A percentile compares a stretch with the other conserved stretches of the same genome.
These are phyloP conservation scores for Mycosphaerella sp. DNA, from an alignment of 2,329 filamentous ascomycete genomes.

Conservation along the genomic window DNA sequence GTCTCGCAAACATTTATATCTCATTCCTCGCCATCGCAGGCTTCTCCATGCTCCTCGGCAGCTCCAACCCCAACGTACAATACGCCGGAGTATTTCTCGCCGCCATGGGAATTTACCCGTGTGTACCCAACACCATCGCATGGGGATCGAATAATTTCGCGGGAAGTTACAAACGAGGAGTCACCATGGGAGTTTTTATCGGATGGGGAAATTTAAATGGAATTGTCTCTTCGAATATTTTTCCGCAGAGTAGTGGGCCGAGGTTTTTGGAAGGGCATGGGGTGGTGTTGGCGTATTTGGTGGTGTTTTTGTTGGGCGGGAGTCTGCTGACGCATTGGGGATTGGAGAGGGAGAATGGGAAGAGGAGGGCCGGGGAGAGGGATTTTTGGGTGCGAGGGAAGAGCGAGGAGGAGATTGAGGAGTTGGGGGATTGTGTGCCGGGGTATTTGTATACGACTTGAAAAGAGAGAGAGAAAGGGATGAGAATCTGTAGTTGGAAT, in stretches of 20 bases:
- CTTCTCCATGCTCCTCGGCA: slow-evolving; percentile 71
- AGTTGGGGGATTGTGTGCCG: too few relatives aligned
- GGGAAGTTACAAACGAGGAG: slow-evolving; percentile 84
- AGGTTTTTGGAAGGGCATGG: slow-evolving; percentile 67
- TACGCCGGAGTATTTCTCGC: slow-evolving; percentile 82
- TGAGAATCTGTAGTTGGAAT: too few relatives aligned
- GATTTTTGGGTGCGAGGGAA: too few relatives aligned
- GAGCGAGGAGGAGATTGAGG: too few relatives aligned
- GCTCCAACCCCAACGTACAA: slow-evolving; percentile 56
- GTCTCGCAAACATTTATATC: slow-evolving; percentile 69
- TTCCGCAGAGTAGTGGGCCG: slow-evolving; percentile 35
- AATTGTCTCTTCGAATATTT: slow-evolving; percentile 72
- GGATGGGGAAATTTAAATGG: slow-evolving; percentile 90
- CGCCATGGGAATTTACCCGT: slow-evolving; percentile 66
- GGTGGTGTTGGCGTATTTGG: slow-evolving; percentile 66
- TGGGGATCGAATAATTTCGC: slow-evolving; percentile 88
- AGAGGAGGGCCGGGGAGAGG: too few relatives aligned
- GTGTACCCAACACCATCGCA: slow-evolving; percentile 68
- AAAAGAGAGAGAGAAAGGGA: background rate
- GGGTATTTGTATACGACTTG: too few relatives aligned
- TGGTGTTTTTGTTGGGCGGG: slow-evolving; percentile 62
- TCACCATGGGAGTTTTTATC: slow-evolving; percentile 81
- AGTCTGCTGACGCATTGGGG: slow-evolving; percentile 59
- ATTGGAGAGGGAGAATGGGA: slow-evolving; percentile 60
- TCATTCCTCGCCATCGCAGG: slow-evolving; percentile 67